phyloP scores from a whole-genome alignment of 495 filamentous ascomycete species.

The Paragyromitra xinjiangensis region DNA sequence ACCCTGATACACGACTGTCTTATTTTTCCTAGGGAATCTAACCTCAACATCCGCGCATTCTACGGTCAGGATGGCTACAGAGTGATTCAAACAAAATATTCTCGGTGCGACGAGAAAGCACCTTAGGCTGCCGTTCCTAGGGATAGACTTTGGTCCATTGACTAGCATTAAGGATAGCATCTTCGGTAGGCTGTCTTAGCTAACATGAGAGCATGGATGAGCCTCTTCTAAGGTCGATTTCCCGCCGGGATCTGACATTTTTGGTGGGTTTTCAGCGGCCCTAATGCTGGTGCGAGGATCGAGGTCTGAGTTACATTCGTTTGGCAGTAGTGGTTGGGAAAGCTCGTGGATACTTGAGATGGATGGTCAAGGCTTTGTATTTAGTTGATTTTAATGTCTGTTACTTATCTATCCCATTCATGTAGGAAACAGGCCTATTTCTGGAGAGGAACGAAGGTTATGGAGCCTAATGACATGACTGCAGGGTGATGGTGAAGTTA shows the following conservation, averaged over 20 bases:
- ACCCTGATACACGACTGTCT: too few species aligned
- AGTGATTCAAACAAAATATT: neutral
- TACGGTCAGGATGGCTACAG: neutral
- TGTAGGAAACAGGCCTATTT: too few species aligned
- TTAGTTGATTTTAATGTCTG: constrained; percentile 4
- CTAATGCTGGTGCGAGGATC: constrained; percentile 55
- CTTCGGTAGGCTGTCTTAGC: constrained; percentile 28
- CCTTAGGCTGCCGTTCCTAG: neutral
- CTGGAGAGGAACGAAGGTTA: too few species aligned
- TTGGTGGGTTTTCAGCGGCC: constrained; percentile 57
- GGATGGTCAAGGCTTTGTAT: constrained; percentile 1
- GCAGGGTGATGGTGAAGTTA: too few species aligned
- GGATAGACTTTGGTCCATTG: neutral
- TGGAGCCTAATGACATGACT: too few species aligned
- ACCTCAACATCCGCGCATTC: too few species aligned
- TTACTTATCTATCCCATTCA: too few species aligned
- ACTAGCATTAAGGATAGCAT: constrained; percentile 10
- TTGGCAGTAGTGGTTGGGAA: neutral
- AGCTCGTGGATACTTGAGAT: constrained; percentile 7
- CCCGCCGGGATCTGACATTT: constrained; percentile 59
- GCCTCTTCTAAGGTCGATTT: constrained; percentile 56
- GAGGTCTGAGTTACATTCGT: constrained; percentile 58
- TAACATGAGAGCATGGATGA: constrained; percentile 27
- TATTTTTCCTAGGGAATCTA: too few species aligned
- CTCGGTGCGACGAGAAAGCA: neutral